Evolutionary conservation across 2,329 filamentous ascomycete species (phyloP), one percentile per base, ranked within the genome.

Genomic region (Zymoseptoria ardabiliae): DNA sequence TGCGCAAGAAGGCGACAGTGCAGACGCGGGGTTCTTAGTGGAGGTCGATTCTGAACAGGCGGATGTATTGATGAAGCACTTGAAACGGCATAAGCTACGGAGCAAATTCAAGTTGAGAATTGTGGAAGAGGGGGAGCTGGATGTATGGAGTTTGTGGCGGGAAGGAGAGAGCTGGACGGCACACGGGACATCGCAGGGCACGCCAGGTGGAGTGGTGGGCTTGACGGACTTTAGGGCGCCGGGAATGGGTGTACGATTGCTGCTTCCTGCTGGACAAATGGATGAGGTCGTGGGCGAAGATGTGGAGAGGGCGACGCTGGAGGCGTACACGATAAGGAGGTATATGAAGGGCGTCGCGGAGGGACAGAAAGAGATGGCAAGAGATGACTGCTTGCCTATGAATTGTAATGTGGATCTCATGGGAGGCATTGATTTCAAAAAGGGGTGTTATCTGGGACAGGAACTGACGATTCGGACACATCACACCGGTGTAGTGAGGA

Each of bases 401-500:
- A 93, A 97, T 75, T 87, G 82, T 71, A 97, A 97, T 76, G 88
- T 97, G 72, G 94, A 99, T 74, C 77, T 90, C 61, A 90, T 90
- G 81, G 82, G 84, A 53, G 94, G 85, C 23, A 87, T 99, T 65
- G 90, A 97, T 75, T 99, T 94, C 77, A 85, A 85, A 71, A 99
- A 99, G 77, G 94, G 94, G 7, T 99, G 94, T 76, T 99, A 99
- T 74, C 85, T 97, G 7, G 94, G 94, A 0, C 94, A 99, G 76
- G 94, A 99, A 74, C 82, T 99, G 64, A 97, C 94, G 1, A 96
- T 97, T 65, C 87, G 94, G 50, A 99, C 94, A 1, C 88, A 92
- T 72, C 94, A 99, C 75, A 92, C 89, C 11, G 94, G 94, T 21
- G 90, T 99, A 17, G 90, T 99, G 49, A 82, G 94, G 62, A 96